Conservation (phyloP, 768 basidiomycete species). For the Naganishia antarctica region DNA sequence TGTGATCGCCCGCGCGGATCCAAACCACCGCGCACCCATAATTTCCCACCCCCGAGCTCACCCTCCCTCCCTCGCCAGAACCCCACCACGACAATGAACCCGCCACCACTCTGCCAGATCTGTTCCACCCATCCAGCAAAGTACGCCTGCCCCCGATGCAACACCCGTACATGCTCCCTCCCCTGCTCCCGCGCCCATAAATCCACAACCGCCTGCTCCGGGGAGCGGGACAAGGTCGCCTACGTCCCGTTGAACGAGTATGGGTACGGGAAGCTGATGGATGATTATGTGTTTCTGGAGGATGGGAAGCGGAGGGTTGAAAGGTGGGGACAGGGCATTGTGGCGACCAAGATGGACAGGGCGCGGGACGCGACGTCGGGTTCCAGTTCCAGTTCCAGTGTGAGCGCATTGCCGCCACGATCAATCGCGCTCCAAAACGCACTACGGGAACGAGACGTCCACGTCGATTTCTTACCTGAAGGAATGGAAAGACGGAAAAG, state of each 20-base stretch:
- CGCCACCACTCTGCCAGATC: too few relatives aligned
- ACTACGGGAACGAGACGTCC: slow-evolving; percentile 64
- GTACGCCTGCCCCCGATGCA: slow-evolving; percentile 47
- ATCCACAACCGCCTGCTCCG: slow-evolving; percentile 33
- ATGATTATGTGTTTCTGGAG: slow-evolving; percentile 82
- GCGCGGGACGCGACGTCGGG: neutral
- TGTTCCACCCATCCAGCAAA: slow-evolving; percentile 30
- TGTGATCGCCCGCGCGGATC: too few relatives aligned
- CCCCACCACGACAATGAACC: too few relatives aligned
- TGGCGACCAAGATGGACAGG: slow-evolving; percentile 39
- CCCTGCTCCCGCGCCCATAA: slow-evolving; percentile 44
- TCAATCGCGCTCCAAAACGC: slow-evolving; percentile 65
- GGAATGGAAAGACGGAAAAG: slow-evolving; percentile 74
- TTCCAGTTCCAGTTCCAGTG: too few relatives aligned
- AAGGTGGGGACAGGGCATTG: slow-evolving; percentile 57
- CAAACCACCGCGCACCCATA: too few relatives aligned
- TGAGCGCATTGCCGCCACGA: slow-evolving; percentile 56
- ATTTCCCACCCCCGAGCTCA: too few relatives aligned
- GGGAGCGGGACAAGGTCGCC: slow-evolving; percentile 37
- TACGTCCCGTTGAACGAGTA: slow-evolving; percentile 68
- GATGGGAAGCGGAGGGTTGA: slow-evolving; percentile 70
- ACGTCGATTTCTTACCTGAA: slow-evolving; percentile 67
- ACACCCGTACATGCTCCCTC: slow-evolving; percentile 40
- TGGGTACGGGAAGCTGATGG: slow-evolving; percentile 79
- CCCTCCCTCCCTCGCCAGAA: too few relatives aligned